Evolutionary conservation across 2,329 filamentous ascomycete species (phyloP).

Genomic region (Colletotrichum theobromicola): DNA sequence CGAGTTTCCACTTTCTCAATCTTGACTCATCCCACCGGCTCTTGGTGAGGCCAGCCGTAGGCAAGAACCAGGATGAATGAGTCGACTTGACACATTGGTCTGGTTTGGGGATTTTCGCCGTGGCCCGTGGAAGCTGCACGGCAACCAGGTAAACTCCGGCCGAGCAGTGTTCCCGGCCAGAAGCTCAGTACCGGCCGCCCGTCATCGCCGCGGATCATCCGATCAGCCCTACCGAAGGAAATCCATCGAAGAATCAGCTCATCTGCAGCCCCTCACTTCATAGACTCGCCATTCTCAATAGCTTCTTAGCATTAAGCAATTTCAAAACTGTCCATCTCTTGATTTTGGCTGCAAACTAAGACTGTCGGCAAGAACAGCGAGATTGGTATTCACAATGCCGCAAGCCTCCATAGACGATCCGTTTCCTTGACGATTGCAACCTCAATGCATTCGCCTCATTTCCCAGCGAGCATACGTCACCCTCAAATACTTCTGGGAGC

Average conservation of each 20-base stretch:
- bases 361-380: background rate
- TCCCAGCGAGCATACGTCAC: background rate
- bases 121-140: background rate
- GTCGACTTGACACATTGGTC: background rate
- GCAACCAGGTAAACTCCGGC: background rate
- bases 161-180: background rate
- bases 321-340: background rate
- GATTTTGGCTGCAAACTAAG: background rate
- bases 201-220: background rate
- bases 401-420: background rate
- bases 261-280: background rate
- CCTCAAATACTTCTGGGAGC: background rate
- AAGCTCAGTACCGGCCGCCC: background rate
- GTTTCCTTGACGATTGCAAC: background rate
- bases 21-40: background rate
- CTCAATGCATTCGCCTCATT: background rate
- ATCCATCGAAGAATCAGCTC: background rate
- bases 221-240: background rate
- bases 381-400: background rate
- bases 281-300: background rate
- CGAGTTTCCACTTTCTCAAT: background rate
- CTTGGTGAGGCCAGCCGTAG: background rate
- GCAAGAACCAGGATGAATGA: background rate
- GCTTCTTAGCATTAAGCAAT: background rate
- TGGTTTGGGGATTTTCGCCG: background rate